Conservation (phyloP, 2,329 filamentous ascomycete genomes). For the Sordariomycetes sp. region DNA sequence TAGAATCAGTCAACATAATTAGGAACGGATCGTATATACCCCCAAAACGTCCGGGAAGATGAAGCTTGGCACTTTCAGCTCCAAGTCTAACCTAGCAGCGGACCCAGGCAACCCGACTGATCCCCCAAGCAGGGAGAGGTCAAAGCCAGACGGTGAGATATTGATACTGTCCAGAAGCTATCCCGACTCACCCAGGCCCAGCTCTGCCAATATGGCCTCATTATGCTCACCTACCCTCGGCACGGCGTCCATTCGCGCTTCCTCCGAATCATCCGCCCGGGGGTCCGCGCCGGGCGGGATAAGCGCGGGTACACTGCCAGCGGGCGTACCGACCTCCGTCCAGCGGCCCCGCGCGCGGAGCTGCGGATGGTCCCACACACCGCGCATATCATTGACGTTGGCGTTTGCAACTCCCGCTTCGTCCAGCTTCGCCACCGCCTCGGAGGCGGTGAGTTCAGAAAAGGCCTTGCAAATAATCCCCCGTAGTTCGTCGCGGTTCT, state of each 20-base stretch:
- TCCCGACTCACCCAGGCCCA: constrained; percentile 18
- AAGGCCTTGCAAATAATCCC: constrained; percentile 33
- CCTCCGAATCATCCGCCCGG: constrained; percentile 3
- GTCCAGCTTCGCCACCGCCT: constrained; percentile 31
- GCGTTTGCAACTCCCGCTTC: constrained; percentile 41
- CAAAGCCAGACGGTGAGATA: background rate
- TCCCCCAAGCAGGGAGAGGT: too few relatives aligned
- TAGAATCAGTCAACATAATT: too few relatives aligned
- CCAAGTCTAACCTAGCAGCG: too few relatives aligned
- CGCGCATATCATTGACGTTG: constrained; percentile 42
- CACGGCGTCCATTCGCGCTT: constrained; percentile 33
- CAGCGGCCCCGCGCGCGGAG: constrained; percentile 37
- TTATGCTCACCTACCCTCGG: constrained; percentile 40
- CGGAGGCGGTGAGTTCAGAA: constrained; percentile 20
- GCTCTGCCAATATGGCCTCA: constrained; percentile 29
- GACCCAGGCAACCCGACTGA: too few relatives aligned
- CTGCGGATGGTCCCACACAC: constrained; percentile 42
- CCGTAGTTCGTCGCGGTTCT: constrained; percentile 34
- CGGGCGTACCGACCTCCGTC: constrained; percentile 35
- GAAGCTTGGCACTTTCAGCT: too few relatives aligned
- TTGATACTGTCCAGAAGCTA: background rate
- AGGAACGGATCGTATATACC: too few relatives aligned
- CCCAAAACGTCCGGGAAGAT: too few relatives aligned
- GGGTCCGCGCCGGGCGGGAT: constrained; percentile 32
- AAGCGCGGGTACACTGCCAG: constrained; percentile 33